Base-by-base conservation (phyloP, 768 basidiomycete species). In the Aureoboletus auriporus region DNA sequence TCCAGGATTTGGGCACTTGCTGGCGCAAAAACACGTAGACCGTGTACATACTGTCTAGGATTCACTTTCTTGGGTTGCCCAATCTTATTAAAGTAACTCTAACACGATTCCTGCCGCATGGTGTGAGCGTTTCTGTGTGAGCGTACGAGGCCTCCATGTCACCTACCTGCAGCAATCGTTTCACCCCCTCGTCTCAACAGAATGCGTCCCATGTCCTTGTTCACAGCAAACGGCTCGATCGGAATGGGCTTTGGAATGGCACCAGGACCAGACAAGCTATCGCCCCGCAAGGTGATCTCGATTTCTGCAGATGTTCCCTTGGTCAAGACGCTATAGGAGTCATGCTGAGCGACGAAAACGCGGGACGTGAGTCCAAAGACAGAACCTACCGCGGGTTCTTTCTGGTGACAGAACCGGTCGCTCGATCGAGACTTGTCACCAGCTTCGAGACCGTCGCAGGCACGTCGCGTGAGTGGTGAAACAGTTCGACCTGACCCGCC, bases 121-220 rank as follows among this genome's bases (percentile, higher is more conserved):
- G 20, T n/a, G 31, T 49, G 40, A 56, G 54, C 44, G 35, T 39
- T 12, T 33, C 23, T 42, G 23, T 8, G 20, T 4, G 16, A 39
- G 20, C 2, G 16, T 23, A 11, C 12, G 13, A 16, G 8, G 20
- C n/a, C 5, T 20, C 17, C 2, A 4, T 10, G 46, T 31, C 16
- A 46, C 74, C 44, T 56, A 85, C 93, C 94, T 39, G 94, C 94
- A 34, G 84, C 92, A 51, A 99, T 88, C 0, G 96, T 97, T 71
- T 97, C 94, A 1, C 96, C 96, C 28, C 82, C 84, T 46, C 95
- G 73, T 38, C 96, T 74, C 49, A 99, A 73, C 53, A 99, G 63
- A 43, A 99, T 78, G 40, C 96, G 72, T 0, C 96, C 96, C 96
- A 98, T 96, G 47, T 94, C 90, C 68, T 98, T 99, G 70, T 94